phyloP scores from a whole-genome alignment of 805 yeast species.

The Yamadazyma scolyti region DNA sequence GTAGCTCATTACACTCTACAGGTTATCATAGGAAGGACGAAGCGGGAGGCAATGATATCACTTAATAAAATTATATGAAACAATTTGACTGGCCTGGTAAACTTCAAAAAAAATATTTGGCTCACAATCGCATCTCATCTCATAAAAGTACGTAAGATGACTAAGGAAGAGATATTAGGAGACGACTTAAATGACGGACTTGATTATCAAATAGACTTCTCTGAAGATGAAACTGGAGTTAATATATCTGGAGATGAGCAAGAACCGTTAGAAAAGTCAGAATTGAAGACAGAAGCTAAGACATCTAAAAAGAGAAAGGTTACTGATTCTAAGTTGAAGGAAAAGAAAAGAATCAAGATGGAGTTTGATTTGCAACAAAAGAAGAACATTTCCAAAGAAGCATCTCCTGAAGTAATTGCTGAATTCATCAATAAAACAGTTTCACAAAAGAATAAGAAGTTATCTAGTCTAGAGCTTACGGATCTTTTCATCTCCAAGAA shows the following conservation, averaged over 20 bases:
- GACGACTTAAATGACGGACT: conserved; percentile 83
- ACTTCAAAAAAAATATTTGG: too few relatives aligned
- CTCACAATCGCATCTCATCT: too few relatives aligned
- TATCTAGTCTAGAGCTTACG: conserved; percentile 71
- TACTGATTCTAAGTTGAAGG: conserved; percentile 45
- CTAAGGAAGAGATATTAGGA: conserved; percentile 21
- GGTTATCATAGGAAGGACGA: too few relatives aligned
- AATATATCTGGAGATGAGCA: conserved; percentile 6
- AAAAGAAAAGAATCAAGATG: conserved; percentile 65
- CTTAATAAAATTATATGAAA: too few relatives aligned
- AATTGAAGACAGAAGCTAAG: conserved; percentile 1
- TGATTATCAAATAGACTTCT: conserved; percentile 50
- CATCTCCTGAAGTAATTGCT: conserved; percentile 55
- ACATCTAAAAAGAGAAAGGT: conserved; percentile 15
- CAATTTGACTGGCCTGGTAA: too few relatives aligned
- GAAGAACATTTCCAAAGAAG: conserved; percentile 46
- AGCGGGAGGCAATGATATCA: too few relatives aligned
- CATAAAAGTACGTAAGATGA: too few relatives aligned
- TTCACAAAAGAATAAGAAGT: conserved; percentile 57
- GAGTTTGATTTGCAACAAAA: conserved; percentile 61
- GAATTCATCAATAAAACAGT: conserved; percentile 64
- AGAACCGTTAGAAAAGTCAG: conserved; percentile 7
- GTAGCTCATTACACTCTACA: too few relatives aligned
- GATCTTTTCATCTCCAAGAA: conserved; percentile 58
- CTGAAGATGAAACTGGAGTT: conserved; percentile 24